A percentile compares a stretch with the other conserved stretches of the same genome.
Evolutionary conservation across 306 rosid species (phyloP).

Genomic region (Sicyos edulis): DNA sequence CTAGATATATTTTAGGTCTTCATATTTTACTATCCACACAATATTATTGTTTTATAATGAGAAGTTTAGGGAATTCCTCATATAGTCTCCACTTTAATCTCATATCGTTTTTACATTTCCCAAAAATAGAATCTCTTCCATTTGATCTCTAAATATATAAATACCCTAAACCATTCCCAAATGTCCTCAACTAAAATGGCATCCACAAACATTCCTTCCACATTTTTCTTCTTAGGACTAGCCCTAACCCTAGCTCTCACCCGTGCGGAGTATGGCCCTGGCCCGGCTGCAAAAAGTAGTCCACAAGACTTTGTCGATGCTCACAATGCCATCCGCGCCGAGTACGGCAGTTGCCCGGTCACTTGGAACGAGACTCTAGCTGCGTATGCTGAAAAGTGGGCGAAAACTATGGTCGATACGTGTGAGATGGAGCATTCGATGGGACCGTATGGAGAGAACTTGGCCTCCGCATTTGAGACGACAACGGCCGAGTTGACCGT

Average conservation of each 20-base stretch:
- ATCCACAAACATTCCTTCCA: neutral
- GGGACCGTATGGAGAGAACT: conserved; percentile 33
- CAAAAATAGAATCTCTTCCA: neutral
- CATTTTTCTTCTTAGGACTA: neutral
- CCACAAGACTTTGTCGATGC: neutral
- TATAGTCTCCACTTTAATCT: neutral
- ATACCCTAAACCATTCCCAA: neutral
- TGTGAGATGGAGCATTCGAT: conserved; percentile 21
- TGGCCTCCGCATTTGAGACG: neutral
- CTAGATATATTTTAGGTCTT: too few relatives aligned
- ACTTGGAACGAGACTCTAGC: neutral
- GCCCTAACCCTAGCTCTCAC: neutral
- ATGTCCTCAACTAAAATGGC: neutral
- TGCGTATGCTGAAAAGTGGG: neutral
- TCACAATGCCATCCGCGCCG: conserved; percentile 5
- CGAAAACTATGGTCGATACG: neutral
- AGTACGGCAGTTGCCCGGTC: neutral
- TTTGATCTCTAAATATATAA: neutral
- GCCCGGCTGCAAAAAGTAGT: neutral
- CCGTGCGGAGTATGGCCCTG: too few relatives aligned
- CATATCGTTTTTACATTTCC: neutral
- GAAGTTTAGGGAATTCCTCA: neutral
- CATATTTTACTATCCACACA: neutral
- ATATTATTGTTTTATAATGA: too few relatives aligned
- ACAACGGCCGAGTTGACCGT: conserved; percentile 10